phyloP scores from a whole-genome alignment of 805 yeast genomes.

The Saturnispora sanitii region DNA sequence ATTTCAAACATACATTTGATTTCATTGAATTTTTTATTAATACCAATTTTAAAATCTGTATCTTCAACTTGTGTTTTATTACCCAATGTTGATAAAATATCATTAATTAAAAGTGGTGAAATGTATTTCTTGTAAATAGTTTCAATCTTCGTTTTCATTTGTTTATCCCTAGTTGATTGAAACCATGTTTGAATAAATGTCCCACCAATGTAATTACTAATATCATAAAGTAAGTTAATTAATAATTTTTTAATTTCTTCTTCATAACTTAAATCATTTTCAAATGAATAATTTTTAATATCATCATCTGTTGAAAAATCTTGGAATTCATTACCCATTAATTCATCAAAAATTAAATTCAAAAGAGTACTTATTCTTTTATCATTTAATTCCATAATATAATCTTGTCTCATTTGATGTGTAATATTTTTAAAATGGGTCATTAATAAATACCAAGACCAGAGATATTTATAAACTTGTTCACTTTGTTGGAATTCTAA shows the following conservation, averaged over 20 bases:
- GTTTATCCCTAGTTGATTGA: constrained; percentile 56
- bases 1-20: constrained; percentile 64
- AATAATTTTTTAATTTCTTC: constrained; percentile 33
- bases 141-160: constrained; percentile 50
- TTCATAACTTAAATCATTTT: constrained; percentile 11
- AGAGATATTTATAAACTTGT: constrained; percentile 37
- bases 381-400: constrained; percentile 47
- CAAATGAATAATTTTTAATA: constrained; percentile 20
- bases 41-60: constrained; percentile 46
- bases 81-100: constrained; percentile 37
- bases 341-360: constrained; percentile 42
- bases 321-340: constrained; percentile 27
- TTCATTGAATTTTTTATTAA: constrained; percentile 54
- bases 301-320: constrained; percentile 10
- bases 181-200: constrained; percentile 61
- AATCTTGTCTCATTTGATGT: constrained; percentile 49
- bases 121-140: constrained; percentile 50
- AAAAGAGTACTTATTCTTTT: constrained; percentile 42
- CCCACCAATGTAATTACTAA: constrained; percentile 48
- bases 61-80: constrained; percentile 24
- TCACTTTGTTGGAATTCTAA: constrained; percentile 31
- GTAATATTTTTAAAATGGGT: constrained; percentile 56
- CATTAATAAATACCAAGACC: constrained; percentile 62
- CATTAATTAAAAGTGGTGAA: constrained; percentile 53
- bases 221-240: constrained; percentile 41